These are phyloP conservation scores for Fusarium agapanthi DNA, from an alignment of 2,329 filamentous ascomycete species.

Conservation along the genomic window DNA sequence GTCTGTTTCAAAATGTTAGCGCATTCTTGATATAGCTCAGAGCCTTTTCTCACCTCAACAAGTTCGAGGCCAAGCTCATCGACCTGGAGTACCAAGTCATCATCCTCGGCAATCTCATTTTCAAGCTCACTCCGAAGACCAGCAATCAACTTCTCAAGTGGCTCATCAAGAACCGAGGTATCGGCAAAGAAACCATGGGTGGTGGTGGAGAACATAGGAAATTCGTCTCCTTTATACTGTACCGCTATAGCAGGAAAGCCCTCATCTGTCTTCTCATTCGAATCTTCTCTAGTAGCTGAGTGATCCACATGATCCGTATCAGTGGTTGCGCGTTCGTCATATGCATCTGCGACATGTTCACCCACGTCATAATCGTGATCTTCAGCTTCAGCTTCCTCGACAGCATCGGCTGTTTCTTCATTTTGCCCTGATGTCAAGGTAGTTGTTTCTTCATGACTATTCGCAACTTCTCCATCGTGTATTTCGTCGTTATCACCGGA, in stretches of 20 bases:
- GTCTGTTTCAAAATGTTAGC: constrained; percentile 48
- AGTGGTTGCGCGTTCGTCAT: constrained; percentile 15
- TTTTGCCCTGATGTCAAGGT: background rate
- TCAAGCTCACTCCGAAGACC: constrained; percentile 57
- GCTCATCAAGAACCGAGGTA: constrained; percentile 52
- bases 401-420: background rate
- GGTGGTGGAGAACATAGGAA: constrained; percentile 50
- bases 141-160: constrained; percentile 55
- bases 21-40: background rate
- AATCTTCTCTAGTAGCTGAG: constrained; percentile 10
- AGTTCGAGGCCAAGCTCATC: constrained; percentile 63
- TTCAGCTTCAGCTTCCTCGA: constrained; percentile 10
- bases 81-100: constrained; percentile 61
- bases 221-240: constrained; percentile 55
- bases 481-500: constrained; percentile 21
- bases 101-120: constrained; percentile 54
- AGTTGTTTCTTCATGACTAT: background rate
- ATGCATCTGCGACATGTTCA: constrained; percentile 9
- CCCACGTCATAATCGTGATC: background rate
- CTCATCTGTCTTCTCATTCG: constrained; percentile 14
- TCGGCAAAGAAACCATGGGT: constrained; percentile 57
- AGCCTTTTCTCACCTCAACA: constrained; percentile 53
- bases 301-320: constrained; percentile 1
- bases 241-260: constrained; percentile 52
- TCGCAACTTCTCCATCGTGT: background rate